Evolutionary conservation across 257 asterid species (phyloP).

Genomic region (Oldenlandia corymbosa): DNA sequence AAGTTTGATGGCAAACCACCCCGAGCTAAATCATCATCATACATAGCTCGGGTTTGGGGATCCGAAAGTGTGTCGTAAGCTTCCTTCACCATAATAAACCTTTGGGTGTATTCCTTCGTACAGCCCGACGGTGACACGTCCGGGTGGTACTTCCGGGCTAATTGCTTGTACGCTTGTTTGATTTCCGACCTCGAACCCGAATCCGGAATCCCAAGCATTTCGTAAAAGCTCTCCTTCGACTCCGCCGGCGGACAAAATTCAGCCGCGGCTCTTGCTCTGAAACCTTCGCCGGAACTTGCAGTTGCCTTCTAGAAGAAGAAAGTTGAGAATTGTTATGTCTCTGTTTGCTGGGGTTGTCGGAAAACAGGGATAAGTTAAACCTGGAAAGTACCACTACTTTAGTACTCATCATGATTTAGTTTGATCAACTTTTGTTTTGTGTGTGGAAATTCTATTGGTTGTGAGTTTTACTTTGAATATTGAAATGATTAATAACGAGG

Average conservation of each 20-base stretch:
- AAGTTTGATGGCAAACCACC: constrained; percentile 18
- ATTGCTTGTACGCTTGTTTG: constrained; percentile 47
- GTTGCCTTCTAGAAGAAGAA: too few relatives aligned
- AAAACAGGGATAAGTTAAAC: constrained; percentile 2
- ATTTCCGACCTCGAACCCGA: constrained; percentile 40
- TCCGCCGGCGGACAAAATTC: constrained; percentile 21
- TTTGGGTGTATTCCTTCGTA: constrained; percentile 45
- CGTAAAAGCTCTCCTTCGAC: constrained; percentile 34
- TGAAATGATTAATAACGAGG: too few relatives aligned
- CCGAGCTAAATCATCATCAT: constrained; percentile 40
- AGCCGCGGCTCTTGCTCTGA: constrained; percentile 19
- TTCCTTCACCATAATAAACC: constrained; percentile 41
- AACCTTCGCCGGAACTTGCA: neutral
- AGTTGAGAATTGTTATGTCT: neutral
- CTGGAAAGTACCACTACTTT: constrained; percentile 8
- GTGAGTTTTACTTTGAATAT: too few relatives aligned
- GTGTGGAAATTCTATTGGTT: too few relatives aligned
- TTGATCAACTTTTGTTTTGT: too few relatives aligned
- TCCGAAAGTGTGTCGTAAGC: constrained; percentile 62
- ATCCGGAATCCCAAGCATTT: constrained; percentile 45
- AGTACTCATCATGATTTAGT: neutral
- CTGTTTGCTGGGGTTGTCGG: neutral
- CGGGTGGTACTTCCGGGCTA: constrained; percentile 59
- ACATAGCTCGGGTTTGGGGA: constrained; percentile 37
- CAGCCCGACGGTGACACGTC: constrained; percentile 62